Evolutionary conservation across 768 basidiomycete species (phyloP), one percentile per base, ranked within the genome.

Genomic region (Cystofilobasidium capitatum): DNA sequence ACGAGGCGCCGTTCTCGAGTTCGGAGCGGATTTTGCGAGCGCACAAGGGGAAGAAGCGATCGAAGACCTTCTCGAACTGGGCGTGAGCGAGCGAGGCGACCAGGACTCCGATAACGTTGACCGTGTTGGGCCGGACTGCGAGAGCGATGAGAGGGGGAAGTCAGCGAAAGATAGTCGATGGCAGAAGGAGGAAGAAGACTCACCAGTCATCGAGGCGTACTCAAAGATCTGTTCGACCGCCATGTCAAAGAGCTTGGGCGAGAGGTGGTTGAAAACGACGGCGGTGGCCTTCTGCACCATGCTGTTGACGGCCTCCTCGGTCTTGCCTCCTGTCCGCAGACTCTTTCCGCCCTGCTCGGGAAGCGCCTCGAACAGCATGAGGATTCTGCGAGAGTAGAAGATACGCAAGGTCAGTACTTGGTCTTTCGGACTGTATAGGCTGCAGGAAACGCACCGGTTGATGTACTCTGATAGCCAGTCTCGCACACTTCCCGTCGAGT

Each of bases 91-190:
- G 81, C 71, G 88, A 89, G 22, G 86, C 84, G 42, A 97, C 83
- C 14, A 97, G 83, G 70, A 92, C 89, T 0, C 90, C 89, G 71
- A 96, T 88, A 3, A 91, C 88, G 64, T 86, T 82, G 60, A 93
- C 89, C n/a, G 89, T 84, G 75, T 96, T 97, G 47, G 89, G 86
- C 73, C 90, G 89, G 3, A 87, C 87, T 71, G 91, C 91, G 2
- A 88, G 9, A 12, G 31, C 22, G 26, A 3, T 17, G 20, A 14
- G 37, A 54, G 3, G n/a, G 12, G 35, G 16, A 40, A 37, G 45
- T 24, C 24, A 60, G 44, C 14, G 4, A 17, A 8, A 14, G 55
- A 20, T 6, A 49, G 7, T 9, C 22, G 47, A 3, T 22, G 9
- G 10, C 7, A 26, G 24, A n/a, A 16, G 44, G 14, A 14, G 6